These are phyloP conservation scores for Batkoa obscura DNA, from an alignment of 371 early-diverging fungal species.

Conservation along the genomic window DNA sequence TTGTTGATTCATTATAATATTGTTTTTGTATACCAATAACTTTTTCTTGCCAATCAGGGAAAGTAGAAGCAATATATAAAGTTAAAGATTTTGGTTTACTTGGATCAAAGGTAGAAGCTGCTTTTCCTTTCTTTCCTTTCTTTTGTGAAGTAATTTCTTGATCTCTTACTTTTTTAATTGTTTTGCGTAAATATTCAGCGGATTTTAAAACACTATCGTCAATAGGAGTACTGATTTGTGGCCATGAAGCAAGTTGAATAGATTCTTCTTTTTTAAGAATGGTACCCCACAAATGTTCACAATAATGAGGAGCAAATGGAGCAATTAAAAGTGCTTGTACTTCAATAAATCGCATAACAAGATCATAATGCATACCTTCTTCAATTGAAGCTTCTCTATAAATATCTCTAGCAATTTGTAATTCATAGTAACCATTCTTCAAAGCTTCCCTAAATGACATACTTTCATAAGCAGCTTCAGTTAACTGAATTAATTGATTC, in stretches of 20 bases:
- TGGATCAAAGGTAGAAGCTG: constrained; percentile 29
- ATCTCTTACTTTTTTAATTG: constrained; percentile 58
- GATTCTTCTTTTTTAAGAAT: constrained; percentile 43
- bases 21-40: constrained; percentile 45
- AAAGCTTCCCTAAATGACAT: constrained; percentile 91
- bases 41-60: constrained; percentile 88
- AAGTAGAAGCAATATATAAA: constrained; percentile 54
- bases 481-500: constrained; percentile 39
- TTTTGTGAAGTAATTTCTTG: constrained; percentile 56
- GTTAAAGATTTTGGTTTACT: constrained; percentile 47
- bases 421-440: constrained; percentile 86
- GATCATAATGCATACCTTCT: constrained; percentile 65
- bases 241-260: constrained; percentile 59
- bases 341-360: constrained; percentile 61
- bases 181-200: constrained; percentile 59
- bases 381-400: constrained; percentile 66
- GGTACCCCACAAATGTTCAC: constrained; percentile 71
- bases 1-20: constrained; percentile 35
- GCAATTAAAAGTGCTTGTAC: constrained; percentile 62
- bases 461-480: constrained; percentile 58
- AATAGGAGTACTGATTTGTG: constrained; percentile 24
- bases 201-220: constrained; percentile 52
- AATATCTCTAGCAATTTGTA: constrained; percentile 75
- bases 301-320: constrained; percentile 87
- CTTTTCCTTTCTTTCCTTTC: constrained; percentile 59